Percentiles rank a stretch among this genome's conserved stretches.
Conservation (phyloP, 371 early-diverging fungal genomes). For the Cokeromyces recurvatus region DNA sequence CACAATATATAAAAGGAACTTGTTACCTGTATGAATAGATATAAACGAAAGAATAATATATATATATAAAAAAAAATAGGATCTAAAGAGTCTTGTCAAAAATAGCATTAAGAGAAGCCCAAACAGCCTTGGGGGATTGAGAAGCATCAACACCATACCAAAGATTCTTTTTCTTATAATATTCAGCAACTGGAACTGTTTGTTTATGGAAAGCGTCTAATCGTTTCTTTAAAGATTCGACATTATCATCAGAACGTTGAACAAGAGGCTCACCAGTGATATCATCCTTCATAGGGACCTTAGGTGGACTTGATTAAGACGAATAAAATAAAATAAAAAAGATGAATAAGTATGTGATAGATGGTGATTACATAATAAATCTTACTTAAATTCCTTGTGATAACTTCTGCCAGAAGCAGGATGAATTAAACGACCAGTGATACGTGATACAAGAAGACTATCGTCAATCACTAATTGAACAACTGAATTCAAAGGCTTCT, state of each 20-base stretch:
- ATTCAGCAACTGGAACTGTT: conserved; percentile 95
- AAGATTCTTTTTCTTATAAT: conserved; percentile 93
- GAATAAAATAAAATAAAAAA: neutral
- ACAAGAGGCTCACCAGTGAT: conserved; percentile 96
- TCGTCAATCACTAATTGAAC: conserved; percentile 95
- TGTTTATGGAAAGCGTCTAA: conserved; percentile 92
- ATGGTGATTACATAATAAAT: too few relatives aligned
- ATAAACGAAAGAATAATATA: too few relatives aligned
- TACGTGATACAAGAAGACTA: conserved; percentile 87
- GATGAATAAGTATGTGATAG: too few relatives aligned
- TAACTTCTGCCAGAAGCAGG: conserved; percentile 94
- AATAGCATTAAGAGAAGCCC: conserved; percentile 87
- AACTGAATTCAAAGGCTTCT: conserved; percentile 85
- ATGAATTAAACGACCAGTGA: conserved; percentile 95
- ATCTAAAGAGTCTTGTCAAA: conserved; percentile 57
- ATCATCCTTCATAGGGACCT: conserved; percentile 89
- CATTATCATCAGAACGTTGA: conserved; percentile 98
- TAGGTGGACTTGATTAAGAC: conserved; percentile 72
- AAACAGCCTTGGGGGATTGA: conserved; percentile 85
- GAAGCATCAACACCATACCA: conserved; percentile 92
- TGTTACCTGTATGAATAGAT: too few relatives aligned
- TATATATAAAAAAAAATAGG: neutral
- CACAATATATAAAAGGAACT: too few relatives aligned
- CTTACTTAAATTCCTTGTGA: conserved; percentile 88
- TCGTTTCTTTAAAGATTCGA: conserved; percentile 90